Evolutionary conservation across 2,329 filamentous ascomycete genomes (phyloP), one percentile per base, ranked within the genome.

Genomic region (Fusarium drepaniforme): DNA sequence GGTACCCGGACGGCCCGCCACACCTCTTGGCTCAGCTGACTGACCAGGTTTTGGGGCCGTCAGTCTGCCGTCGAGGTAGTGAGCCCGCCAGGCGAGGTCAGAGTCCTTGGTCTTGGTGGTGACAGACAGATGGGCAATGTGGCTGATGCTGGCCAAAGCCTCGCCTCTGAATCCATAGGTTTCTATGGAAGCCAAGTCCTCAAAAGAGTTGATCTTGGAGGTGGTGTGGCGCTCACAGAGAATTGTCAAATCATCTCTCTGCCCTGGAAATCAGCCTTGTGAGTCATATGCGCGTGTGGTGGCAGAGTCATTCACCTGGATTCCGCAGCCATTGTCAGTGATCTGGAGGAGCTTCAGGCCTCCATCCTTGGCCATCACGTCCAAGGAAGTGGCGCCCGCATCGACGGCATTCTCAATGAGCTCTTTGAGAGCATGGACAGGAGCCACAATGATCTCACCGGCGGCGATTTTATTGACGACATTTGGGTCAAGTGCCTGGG

Each of bases 381-480:
- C 97, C 56, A 99, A 86, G 3, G 93, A 91, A 0, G 97, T 98
- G 4, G 97, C 94, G 7, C 97, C 96, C n/a, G 97, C 97, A 84
- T 99, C 97, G 18, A 99, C 95, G 5, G 97, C 93, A 79, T 99
- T 99, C 82, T 99, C 97, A 15, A 99, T 95, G 60, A 99, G 87
- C 82, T 99, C 97, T 84, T 99, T 99, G 67, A 99, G 84, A 4
- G 97, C 97, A 83, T 99, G 95, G 33, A 98, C 95, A 0, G 97
- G 97, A 3, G 97, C 96, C 59, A 99, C 95, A 71, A 99, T 99
- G 79, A 99, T 99, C 83, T 99, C 97, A 23, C 97, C 97, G 0
- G 97, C 97, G 1, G 97, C 97, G 77, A 99, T 99, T 83, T 98
- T 99, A 87, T 98, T 99, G 75, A 99, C 94, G 25, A 99, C 97